Evolutionary conservation across 208 protist genomes (phyloP).

Genomic region (Balamuthia mandrillaris): DNA sequence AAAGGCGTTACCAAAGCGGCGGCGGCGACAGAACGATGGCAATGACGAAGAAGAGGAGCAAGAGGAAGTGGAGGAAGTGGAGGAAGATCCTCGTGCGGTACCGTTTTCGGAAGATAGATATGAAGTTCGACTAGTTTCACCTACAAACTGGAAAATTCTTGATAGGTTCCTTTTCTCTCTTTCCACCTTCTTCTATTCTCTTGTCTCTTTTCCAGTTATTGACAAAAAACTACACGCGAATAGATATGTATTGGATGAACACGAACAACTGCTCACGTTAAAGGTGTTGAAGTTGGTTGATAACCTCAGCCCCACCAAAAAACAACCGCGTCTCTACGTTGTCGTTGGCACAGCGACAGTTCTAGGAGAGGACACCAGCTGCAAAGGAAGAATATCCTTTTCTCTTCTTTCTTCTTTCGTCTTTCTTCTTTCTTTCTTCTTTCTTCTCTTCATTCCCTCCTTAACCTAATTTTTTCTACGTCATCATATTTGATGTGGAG

Average conservation of each 20-base stretch:
- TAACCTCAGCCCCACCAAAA: neutral
- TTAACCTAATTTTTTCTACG: neutral
- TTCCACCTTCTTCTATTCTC: neutral
- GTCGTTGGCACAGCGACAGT: slow-evolving; percentile 9
- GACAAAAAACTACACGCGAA: neutral
- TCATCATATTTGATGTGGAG: neutral
- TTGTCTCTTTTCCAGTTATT: neutral
- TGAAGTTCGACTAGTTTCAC: slow-evolving; percentile 23
- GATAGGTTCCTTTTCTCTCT: slow-evolving; percentile 1
- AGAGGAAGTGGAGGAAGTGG: slow-evolving; percentile 2
- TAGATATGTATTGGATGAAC: neutral
- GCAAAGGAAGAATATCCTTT: slow-evolving; percentile 32
- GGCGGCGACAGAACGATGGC: neutral
- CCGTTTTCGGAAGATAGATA: slow-evolving; percentile 3
- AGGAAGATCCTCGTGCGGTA: neutral
- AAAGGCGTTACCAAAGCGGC: neutral
- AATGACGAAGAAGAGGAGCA: neutral
- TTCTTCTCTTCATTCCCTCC: neutral
- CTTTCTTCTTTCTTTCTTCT: neutral
- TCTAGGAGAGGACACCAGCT: neutral
- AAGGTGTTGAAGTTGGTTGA: slow-evolving; percentile 11
- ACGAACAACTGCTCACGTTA: slow-evolving; percentile 4
- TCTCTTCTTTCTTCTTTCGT: neutral
- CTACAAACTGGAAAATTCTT: neutral
- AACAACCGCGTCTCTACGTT: neutral